These are phyloP conservation scores for Diplodia intermedia DNA, from an alignment of 2,329 filamentous ascomycete genomes.

Conservation along the genomic window DNA sequence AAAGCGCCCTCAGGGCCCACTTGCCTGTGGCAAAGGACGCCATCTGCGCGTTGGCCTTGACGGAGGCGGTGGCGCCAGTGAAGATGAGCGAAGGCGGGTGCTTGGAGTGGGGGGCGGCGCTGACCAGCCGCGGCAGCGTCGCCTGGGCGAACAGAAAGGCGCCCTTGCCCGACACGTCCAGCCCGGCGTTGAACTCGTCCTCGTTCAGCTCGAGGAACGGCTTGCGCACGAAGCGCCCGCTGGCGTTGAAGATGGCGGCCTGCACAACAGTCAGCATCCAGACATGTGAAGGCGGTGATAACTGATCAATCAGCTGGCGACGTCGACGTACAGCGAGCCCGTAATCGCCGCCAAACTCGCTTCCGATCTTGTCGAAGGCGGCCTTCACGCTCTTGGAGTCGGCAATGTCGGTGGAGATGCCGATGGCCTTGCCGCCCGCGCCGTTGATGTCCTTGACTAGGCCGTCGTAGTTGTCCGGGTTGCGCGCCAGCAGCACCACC, in stretches of 20 bases:
- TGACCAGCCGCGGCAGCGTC: constrained; percentile 72
- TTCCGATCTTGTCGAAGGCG: constrained; percentile 68
- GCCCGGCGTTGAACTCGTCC: constrained; percentile 61
- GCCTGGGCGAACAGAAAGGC: constrained; percentile 79
- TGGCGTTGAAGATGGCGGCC: constrained; percentile 75
- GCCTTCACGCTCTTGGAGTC: constrained; percentile 61
- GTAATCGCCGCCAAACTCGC: constrained; percentile 62
- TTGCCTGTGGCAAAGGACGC: constrained; percentile 78
- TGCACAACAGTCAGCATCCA: constrained; percentile 27
- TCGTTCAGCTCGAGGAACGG: constrained; percentile 67
- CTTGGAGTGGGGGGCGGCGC: constrained; percentile 49
- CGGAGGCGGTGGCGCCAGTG: constrained; percentile 82
- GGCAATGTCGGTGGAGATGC: constrained; percentile 71
- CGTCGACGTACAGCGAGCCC: constrained; percentile 42
- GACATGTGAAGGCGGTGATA: constrained; percentile 40
- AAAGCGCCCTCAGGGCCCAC: constrained; percentile 76
- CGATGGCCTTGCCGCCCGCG: constrained; percentile 72
- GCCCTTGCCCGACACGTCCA: constrained; percentile 61
- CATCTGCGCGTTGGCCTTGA: constrained; percentile 74
- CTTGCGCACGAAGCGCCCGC: constrained; percentile 64
- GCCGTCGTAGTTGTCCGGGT: constrained; percentile 67
- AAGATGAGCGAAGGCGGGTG: constrained; percentile 82
- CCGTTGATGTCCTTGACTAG: constrained; percentile 73
- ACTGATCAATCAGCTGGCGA: too few species aligned
- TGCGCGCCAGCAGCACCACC: constrained; percentile 76